Evolutionary conservation across 176 grass and related monocot species (phyloP).

Genomic region (Rhipidocladum racemiflorum): DNA sequence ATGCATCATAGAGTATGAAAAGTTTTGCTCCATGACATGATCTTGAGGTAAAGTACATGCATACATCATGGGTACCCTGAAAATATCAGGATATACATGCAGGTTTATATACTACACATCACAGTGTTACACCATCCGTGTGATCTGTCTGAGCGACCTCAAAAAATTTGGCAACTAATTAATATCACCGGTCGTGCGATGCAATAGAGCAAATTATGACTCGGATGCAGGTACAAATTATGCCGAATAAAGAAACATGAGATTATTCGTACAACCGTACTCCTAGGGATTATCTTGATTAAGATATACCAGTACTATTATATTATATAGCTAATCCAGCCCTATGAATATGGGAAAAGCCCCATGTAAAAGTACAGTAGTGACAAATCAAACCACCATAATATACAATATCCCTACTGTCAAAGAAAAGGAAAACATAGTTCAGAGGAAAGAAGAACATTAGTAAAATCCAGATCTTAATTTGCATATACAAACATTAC

Average conservation of each 20-base stretch:
- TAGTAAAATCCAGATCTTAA: slow-evolving; percentile 10
- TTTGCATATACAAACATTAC: slow-evolving; percentile 34
- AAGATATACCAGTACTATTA: neutral
- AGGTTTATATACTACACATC: neutral
- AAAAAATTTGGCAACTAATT: neutral
- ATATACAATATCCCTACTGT: neutral
- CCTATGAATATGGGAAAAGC: neutral
- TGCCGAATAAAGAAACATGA: neutral
- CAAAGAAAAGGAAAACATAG: neutral
- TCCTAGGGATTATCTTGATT: neutral
- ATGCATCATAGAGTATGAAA: too few species aligned
- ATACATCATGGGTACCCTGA: neutral
- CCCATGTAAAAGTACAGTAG: neutral
- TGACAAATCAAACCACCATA: neutral
- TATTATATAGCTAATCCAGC: neutral
- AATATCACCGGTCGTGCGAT: neutral
- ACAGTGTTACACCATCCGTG: neutral
- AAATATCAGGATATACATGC: neutral
- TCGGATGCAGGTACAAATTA: neutral
- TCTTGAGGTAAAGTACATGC: neutral
- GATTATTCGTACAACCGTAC: neutral
- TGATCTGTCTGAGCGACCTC: neutral
- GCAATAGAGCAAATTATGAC: neutral
- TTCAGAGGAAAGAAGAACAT: neutral
- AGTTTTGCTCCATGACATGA: slow-evolving; percentile 8